phyloP scores from a whole-genome alignment of 208 protist species.

The Giardia muris region DNA sequence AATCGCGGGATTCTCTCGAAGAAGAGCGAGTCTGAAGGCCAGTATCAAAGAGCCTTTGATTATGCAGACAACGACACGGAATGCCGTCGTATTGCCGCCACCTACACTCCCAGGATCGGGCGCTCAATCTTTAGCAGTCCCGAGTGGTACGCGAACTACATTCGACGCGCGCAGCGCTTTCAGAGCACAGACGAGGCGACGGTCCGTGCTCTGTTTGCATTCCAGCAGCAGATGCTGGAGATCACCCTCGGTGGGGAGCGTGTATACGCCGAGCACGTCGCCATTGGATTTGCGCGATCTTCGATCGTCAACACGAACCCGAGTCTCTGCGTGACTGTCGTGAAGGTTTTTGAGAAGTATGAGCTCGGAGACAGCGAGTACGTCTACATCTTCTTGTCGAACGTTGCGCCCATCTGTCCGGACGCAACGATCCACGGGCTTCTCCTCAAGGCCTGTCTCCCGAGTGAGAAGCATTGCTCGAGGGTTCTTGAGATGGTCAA shows the following conservation, averaged over 20 bases:
- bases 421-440: slow-evolving; percentile 7
- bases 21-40: slow-evolving; percentile 87
- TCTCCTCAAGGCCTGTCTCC: background rate
- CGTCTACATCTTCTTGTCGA: background rate
- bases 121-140: background rate
- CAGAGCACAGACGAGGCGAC: background rate
- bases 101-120: background rate
- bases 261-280: slow-evolving; percentile 24
- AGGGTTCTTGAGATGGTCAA: background rate
- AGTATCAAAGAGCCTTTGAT: slow-evolving; percentile 64
- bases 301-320: background rate
- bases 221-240: background rate
- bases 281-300: background rate
- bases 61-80: background rate
- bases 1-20: slow-evolving; percentile 75
- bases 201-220: background rate
- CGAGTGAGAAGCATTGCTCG: background rate
- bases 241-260: background rate
- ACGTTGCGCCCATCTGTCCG: background rate
- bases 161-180: background rate
- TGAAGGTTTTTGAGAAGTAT: slow-evolving; percentile 13
- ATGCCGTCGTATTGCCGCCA: slow-evolving; percentile 21
- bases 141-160: background rate
- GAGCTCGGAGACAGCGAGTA: background rate
- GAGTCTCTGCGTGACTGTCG: background rate